Evolutionary conservation across 306 rosid species (phyloP), one percentile per base, ranked within the genome.

Genomic region (Cyclanthera cordifolia): DNA sequence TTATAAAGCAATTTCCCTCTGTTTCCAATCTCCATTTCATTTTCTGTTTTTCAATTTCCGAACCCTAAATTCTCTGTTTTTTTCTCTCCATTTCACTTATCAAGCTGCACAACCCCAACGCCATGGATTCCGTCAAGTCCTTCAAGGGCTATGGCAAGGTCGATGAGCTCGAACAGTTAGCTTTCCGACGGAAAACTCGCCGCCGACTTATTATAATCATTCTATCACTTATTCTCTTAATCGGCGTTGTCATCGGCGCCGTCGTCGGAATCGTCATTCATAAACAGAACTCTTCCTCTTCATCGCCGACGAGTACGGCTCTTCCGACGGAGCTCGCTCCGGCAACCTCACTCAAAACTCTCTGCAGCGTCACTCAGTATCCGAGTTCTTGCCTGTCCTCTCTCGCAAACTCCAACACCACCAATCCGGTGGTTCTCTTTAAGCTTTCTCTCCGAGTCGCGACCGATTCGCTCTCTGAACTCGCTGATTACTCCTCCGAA

Each of bases 111-210:
- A 25, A 13, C 41, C 12, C 63, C 43, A 30, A 0, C 45, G 39
- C 30, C 68, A 87, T 89, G 98, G 94, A 89, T 53, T 73, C 94
- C 0, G 79, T 83, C 47, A 70, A 83, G 56, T 93, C 96, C 75
- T 87, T 93, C 80, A 89, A 89, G 71, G 96, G 96, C 19, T 89
- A 93, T 15, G 96, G 89, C 74, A 86, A 89, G 74, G 94, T 86
- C 1, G 91, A 89, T 64, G 96, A 84, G 72, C 50, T 77, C 16
- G 95, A 93, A 71, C 84, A 87, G 13, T 82, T 79, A 79, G 84
- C 89, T 28, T 87, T 73, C 70, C 64, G 70, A 7, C 78, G 71
- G 12, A 86, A 82, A 78, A 79, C 89, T 28, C 89, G 96, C 10
- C 81, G 71, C 79, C 95, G 98, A 8, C 0, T 80, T 20, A 57